Base-by-base conservation (phyloP, 345 rosid species). In the Gossypium anomalum region DNA sequence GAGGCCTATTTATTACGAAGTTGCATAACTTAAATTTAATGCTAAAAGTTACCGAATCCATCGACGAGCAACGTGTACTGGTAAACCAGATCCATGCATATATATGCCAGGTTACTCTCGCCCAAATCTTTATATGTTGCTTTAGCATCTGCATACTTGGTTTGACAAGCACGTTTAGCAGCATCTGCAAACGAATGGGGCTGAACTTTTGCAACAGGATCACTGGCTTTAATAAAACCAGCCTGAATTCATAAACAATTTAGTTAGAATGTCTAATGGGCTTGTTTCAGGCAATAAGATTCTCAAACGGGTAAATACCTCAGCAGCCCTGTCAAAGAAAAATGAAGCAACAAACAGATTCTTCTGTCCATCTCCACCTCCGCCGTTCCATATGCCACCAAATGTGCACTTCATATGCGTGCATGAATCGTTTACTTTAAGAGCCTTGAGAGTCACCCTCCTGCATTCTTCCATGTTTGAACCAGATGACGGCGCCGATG, bases 381-480 rank as follows among this genome's bases (percentile, higher is more conserved):
- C 99, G 38, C 99, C 99, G 77, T 93, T 95, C 99, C 99, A 95
- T 56, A 95, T 75, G 57, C 99, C 99, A 43, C 97, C 97, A 19
- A 95, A 95, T 73, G 99, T 89, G 84, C 99, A 95, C 81, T 93
- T 86, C 94, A 90, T 88, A 82, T 91, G 89, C 9, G 88, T 89
- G 64, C 99, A 95, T n/a, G 97, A 79, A 49, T 88, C 93, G 55
- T 95, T 95, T 66, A 88, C 87, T 89, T 87, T 90, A 29, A 95
- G 98, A 63, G 99, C 94, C 83, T 84, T 87, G 19, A 85, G 57
- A 71, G 92, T 87, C 66, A 86, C 72, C 75, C 92, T 88, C 78
- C 87, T 79, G 78, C 99, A 95, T 71, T 77, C 91, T 25, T 86
- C 91, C 78, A 89, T 64, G 86, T 84, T 90, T 69, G 97, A 76